These are phyloP conservation scores for Cenococcum geophilum DNA, from an alignment of 495 filamentous ascomycete species.

Conservation along the genomic window DNA sequence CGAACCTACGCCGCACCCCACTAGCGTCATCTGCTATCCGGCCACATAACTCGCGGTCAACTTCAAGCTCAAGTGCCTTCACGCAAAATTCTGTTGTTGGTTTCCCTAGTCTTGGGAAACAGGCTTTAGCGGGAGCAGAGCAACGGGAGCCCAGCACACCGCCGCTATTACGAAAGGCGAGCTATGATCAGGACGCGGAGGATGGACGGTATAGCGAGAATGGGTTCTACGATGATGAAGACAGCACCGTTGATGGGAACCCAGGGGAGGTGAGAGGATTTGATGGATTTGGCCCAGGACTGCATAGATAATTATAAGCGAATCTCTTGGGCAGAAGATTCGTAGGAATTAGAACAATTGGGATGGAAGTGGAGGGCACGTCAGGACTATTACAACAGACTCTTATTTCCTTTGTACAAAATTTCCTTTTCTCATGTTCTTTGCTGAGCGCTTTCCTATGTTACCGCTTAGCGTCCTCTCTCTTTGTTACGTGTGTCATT, in stretches of 20 bases:
- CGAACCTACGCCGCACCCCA: conserved; percentile 55
- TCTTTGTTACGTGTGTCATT: background rate
- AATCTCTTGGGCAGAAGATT: background rate
- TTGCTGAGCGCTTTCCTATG: background rate
- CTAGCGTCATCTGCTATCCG: conserved; percentile 24
- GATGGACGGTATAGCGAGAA: conserved; percentile 30
- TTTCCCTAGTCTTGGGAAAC: conserved; percentile 25
- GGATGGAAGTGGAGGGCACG: background rate
- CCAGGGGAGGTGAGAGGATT: conserved; percentile 5
- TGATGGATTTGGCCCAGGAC: conserved; percentile 4
- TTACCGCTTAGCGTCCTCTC: background rate
- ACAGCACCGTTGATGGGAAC: conserved; percentile 28
- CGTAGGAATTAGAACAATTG: background rate
- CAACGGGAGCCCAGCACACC: conserved; percentile 54
- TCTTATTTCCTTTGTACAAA: conserved; percentile 6
- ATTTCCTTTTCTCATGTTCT: conserved; percentile 5
- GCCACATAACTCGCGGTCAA: conserved; percentile 16
- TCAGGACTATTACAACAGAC: background rate
- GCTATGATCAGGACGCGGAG: conserved; percentile 39
- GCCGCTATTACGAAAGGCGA: conserved; percentile 36
- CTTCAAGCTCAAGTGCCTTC: conserved; percentile 18
- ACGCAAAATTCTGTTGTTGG: conserved; percentile 8
- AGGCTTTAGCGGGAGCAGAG: conserved; percentile 4
- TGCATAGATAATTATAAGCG: background rate
- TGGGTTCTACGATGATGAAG: conserved; percentile 35